phyloP scores from a whole-genome alignment of 805 yeast species.

The Metschnikowia noctiluminum region DNA sequence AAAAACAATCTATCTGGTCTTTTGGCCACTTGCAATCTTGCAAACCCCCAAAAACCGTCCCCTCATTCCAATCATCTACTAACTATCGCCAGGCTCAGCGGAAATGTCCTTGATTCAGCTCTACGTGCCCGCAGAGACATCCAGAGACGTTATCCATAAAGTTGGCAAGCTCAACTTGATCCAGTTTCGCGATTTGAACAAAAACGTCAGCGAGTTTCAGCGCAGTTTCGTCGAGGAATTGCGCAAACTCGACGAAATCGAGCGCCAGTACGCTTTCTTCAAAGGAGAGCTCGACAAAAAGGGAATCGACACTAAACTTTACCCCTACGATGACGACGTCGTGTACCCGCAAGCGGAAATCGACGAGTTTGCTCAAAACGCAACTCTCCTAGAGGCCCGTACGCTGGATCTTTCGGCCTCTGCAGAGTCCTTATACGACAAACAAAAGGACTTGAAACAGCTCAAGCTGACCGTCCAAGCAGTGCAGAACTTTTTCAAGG shows the following conservation, averaged over 20 bases:
- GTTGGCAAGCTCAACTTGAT: constrained; percentile 83
- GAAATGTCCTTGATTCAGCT: constrained; percentile 93
- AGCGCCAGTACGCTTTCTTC: constrained; percentile 62
- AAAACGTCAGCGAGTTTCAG: constrained; percentile 79
- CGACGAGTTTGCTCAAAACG: constrained; percentile 65
- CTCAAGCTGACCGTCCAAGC: constrained; percentile 50
- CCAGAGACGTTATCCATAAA: constrained; percentile 80
- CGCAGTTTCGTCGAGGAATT: constrained; percentile 87
- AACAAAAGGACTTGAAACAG: constrained; percentile 67
- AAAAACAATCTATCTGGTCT: not conserved
- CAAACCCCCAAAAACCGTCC: not conserved
- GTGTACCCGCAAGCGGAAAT: constrained; percentile 53
- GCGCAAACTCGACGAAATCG: constrained; percentile 78
- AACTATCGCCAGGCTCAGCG: constrained; percentile 71
- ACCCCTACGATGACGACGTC: constrained; percentile 30
- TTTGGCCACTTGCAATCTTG: not conserved
- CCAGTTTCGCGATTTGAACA: constrained; percentile 83
- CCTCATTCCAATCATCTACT: constrained; percentile 9
- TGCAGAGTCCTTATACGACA: constrained; percentile 56
- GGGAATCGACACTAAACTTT: constrained; percentile 36
- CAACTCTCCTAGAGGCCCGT: constrained; percentile 69
- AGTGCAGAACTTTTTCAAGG: constrained; percentile 33
- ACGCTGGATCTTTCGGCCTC: constrained; percentile 69
- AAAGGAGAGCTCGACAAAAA: constrained; percentile 50
- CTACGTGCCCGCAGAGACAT: constrained; percentile 85